Percentiles rank a stretch among this genome's conserved stretches.
Conservation (phyloP, 2,329 filamentous ascomycete species). For the Fusarium lateritium region DNA sequence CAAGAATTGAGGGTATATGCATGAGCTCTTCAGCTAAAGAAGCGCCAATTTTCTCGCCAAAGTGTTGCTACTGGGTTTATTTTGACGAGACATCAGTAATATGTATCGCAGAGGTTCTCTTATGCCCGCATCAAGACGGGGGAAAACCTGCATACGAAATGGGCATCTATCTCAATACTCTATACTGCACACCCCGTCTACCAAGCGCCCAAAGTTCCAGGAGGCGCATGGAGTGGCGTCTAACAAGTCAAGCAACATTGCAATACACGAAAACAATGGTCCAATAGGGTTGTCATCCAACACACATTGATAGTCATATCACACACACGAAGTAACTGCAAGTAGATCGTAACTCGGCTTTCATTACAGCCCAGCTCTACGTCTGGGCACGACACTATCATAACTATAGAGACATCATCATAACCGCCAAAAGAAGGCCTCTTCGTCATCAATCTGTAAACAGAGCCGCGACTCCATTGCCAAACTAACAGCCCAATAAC, state of each 20-base stretch:
- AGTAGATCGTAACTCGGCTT: constrained; percentile 15
- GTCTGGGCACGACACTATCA: constrained; percentile 22
- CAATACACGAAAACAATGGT: not conserved
- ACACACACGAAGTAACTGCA: not conserved
- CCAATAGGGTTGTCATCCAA: not conserved
- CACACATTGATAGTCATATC: not conserved
- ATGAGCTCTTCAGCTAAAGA: too few relatives aligned
- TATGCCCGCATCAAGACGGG: too few relatives aligned
- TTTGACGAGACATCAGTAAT: too few relatives aligned
- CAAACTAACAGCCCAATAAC: constrained; percentile 29
- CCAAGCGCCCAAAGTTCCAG: not conserved
- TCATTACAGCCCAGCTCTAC: constrained; percentile 29
- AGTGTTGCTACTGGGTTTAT: too few relatives aligned
- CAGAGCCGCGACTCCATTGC: constrained; percentile 41
- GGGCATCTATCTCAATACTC: too few relatives aligned
- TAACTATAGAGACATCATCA: constrained; percentile 30
- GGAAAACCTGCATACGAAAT: too few relatives aligned
- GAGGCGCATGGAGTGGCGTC: not conserved
- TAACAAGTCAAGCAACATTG: not conserved
- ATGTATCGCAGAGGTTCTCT: too few relatives aligned
- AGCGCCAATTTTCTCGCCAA: too few relatives aligned
- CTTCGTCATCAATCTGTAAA: constrained; percentile 44
- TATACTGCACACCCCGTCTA: not conserved
- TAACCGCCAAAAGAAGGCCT: constrained; percentile 22
- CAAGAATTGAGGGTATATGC: too few relatives aligned